A percentile compares a stretch with the other conserved stretches of the same genome.
phyloP scores from a whole-genome alignment of 306 rosid species.

The Geum urbanum region DNA sequence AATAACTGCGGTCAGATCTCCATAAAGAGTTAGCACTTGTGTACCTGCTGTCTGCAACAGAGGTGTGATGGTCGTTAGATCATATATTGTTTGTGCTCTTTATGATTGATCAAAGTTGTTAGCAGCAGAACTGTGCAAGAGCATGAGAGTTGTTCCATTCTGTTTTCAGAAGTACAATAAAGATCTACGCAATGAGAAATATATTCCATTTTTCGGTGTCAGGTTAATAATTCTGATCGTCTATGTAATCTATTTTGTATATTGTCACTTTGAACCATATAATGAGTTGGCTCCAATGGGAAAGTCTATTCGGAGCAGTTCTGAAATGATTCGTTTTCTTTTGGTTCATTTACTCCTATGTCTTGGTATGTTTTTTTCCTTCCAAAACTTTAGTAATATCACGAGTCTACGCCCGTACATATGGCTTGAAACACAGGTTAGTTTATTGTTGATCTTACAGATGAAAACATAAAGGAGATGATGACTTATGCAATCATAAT shows the following conservation, averaged over 20 bases:
- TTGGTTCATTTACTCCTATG: not conserved
- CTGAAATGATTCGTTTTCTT: not conserved
- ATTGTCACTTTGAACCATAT: not conserved
- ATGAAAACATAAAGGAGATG: not conserved
- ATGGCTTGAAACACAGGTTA: not conserved
- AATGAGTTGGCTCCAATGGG: no score
- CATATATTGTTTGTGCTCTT: not conserved
- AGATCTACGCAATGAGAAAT: not conserved
- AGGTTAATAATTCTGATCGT: not conserved
- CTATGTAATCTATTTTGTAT: not conserved
- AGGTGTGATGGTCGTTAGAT: not conserved
- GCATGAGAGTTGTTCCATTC: not conserved
- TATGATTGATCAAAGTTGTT: not conserved
- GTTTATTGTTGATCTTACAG: not conserved
- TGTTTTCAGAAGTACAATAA: not conserved
- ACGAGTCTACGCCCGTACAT: not conserved
- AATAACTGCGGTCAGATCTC: constrained; percentile 10
- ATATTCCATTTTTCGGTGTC: not conserved
- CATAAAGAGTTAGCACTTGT: constrained; percentile 4
- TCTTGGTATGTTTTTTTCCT: not conserved
- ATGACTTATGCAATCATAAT: not conserved
- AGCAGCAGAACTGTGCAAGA: constrained; percentile 2
- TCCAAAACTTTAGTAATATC: not conserved
- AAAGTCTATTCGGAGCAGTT: not conserved
- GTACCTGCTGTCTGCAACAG: constrained; percentile 7